Evolutionary conservation across 306 rosid species (phyloP).

Genomic region (Aeschynomene evenia): DNA sequence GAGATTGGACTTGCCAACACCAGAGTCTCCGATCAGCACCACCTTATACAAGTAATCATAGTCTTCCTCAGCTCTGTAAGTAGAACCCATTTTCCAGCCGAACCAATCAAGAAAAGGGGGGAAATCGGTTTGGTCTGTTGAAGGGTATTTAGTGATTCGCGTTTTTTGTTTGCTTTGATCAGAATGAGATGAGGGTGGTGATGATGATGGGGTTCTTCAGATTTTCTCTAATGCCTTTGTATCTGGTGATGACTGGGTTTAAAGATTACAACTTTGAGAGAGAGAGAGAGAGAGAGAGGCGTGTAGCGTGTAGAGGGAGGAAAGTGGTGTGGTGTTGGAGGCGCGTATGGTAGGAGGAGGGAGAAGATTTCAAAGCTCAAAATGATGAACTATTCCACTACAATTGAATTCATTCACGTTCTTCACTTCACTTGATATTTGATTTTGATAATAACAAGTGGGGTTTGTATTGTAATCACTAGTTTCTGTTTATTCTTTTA

Average conservation of each 20-base stretch:
- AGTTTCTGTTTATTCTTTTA: not conserved
- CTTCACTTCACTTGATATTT: no score
- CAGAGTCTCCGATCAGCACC: slow-evolving; percentile 80
- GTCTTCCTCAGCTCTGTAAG: slow-evolving; percentile 61
- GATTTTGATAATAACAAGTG: not conserved
- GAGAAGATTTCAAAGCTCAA: slow-evolving; percentile 37
- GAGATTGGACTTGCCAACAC: slow-evolving; percentile 81
- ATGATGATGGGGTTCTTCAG: not conserved
- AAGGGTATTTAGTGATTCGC: not conserved
- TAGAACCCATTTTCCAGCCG: slow-evolving; percentile 42
- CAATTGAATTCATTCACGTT: not conserved
- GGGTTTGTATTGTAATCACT: not conserved
- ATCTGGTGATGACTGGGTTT: not conserved
- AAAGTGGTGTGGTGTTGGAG: no score
- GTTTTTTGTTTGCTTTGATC: not conserved
- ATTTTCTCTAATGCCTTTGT: not conserved
- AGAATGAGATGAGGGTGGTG: not conserved
- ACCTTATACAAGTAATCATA: slow-evolving; percentile 79
- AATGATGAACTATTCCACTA: not conserved
- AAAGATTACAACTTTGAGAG: slow-evolving; percentile 10
- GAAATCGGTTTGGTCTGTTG: not conserved
- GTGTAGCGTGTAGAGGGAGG: slow-evolving; percentile 13
- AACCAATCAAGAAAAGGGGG: not conserved
- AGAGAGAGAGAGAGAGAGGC: not conserved
- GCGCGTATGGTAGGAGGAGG: slow-evolving; percentile 32